Conservation (phyloP, 2,329 filamentous ascomycete species). For the Ascomycota sp. region DNA sequence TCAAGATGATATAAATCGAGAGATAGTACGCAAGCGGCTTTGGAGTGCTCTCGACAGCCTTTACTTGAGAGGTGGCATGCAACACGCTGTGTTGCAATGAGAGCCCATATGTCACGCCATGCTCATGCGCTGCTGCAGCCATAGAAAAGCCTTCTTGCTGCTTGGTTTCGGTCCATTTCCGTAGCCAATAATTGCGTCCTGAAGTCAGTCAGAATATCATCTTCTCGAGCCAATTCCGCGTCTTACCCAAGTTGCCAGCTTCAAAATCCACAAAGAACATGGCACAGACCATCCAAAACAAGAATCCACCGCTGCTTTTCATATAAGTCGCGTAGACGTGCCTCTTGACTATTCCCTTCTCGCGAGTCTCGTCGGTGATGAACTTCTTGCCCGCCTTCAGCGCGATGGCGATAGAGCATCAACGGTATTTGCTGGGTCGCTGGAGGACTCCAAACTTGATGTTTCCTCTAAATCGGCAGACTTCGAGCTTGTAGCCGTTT, state of each 20-base stretch:
- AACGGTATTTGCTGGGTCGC: conserved; percentile 12
- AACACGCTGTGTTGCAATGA: conserved; percentile 24
- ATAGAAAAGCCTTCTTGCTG: conserved; percentile 1
- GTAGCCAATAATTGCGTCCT: conserved; percentile 42
- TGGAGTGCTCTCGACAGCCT: conserved; percentile 10
- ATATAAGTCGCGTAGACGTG: conserved; percentile 51
- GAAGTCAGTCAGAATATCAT: not conserved
- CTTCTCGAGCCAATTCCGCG: conserved; percentile 2
- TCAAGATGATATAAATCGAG: conserved; percentile 42
- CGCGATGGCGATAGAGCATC: conserved; percentile 24
- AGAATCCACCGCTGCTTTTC: conserved; percentile 39
- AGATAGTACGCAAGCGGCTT: conserved; percentile 40
- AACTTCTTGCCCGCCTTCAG: conserved; percentile 46
- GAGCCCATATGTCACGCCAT: conserved; percentile 22
- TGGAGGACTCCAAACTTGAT: conserved; percentile 18
- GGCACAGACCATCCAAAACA: conserved; percentile 36
- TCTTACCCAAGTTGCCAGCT: conserved; percentile 28
- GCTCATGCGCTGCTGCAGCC: conserved; percentile 7
- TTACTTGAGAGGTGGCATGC: conserved; percentile 15
- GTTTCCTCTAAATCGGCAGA: conserved; percentile 34
- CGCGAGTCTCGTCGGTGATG: conserved; percentile 53
- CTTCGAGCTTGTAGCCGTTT: conserved; percentile 17
- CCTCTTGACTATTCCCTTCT: conserved; percentile 47
- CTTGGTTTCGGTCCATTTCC: conserved; percentile 33
- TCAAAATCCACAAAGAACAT: conserved; percentile 34